Conservation (phyloP, 2,329 filamentous ascomycete genomes). For the Colletotrichum agaves region DNA sequence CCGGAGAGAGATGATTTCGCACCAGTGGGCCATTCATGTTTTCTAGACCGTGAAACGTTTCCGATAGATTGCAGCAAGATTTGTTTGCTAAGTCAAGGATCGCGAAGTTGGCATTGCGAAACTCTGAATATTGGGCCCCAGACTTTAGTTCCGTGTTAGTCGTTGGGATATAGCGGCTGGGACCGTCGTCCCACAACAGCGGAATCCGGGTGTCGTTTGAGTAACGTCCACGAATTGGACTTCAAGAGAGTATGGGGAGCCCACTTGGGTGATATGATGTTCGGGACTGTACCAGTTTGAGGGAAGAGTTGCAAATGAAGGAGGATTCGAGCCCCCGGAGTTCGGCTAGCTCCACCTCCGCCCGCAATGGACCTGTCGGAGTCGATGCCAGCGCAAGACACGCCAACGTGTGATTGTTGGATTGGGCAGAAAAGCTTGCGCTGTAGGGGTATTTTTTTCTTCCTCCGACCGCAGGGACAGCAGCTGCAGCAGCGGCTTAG, state of each 20-base stretch:
- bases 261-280: conserved; percentile 4
- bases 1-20: conserved; percentile 13
- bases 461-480: conserved; percentile 28
- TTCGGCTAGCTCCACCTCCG: conserved; percentile 21
- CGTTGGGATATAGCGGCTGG: conserved; percentile 8
- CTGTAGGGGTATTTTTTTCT: conserved; percentile 15
- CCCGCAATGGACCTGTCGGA: conserved; percentile 24
- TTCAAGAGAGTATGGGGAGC: background rate
- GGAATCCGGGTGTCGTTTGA: conserved; percentile 3
- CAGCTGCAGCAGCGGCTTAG: conserved; percentile 32
- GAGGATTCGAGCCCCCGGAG: conserved; percentile 8
- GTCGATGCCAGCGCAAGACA: conserved; percentile 24
- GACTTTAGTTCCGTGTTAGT: conserved; percentile 7
- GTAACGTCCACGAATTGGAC: conserved; percentile 31
- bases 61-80: conserved; percentile 16
- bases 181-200: conserved; percentile 8
- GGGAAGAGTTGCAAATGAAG: conserved; percentile 14
- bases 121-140: conserved; percentile 6
- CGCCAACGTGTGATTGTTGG: conserved; percentile 29
- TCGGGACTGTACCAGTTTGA: conserved; percentile 13
- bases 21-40: conserved; percentile 6
- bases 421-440: conserved; percentile 21
- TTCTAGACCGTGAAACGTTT: background rate
- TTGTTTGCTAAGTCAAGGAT: conserved; percentile 7
- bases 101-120: background rate